phyloP scores from a whole-genome alignment of 768 basidiomycete genomes.

The Agrocybe praecox region DNA sequence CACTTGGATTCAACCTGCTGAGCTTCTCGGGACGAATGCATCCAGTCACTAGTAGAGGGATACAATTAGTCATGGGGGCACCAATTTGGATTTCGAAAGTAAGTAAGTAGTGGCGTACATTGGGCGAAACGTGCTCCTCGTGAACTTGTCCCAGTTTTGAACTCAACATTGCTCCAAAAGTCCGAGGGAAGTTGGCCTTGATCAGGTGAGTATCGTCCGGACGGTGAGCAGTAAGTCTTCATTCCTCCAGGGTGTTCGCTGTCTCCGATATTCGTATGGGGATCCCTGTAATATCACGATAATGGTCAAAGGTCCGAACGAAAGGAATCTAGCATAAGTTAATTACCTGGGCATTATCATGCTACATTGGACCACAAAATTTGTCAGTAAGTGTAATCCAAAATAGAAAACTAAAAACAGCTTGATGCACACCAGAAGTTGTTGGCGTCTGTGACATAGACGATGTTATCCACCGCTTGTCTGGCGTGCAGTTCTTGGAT shows the following conservation, averaged over 20 bases:
- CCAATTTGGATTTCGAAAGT: too few relatives aligned
- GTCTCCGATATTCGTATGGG: slow-evolving; percentile 58
- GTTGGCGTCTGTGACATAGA: slow-evolving; percentile 45
- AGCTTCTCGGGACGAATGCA: slow-evolving; percentile 49
- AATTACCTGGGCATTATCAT: slow-evolving; percentile 50
- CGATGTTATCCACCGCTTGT: slow-evolving; percentile 49
- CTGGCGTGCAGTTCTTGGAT: slow-evolving; percentile 14
- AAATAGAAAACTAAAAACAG: background rate
- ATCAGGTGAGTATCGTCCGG: slow-evolving; percentile 37
- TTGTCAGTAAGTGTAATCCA: background rate
- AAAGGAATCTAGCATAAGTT: background rate
- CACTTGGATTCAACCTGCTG: slow-evolving; percentile 44
- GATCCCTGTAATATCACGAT: slow-evolving; percentile 26
- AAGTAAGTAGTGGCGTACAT: too few relatives aligned
- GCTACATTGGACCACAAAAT: slow-evolving; percentile 18
- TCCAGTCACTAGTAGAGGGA: slow-evolving; percentile 46
- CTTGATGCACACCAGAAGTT: slow-evolving; percentile 47
- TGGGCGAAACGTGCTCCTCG: slow-evolving; percentile 46
- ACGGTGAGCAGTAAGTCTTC: slow-evolving; percentile 55
- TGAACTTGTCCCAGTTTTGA: slow-evolving; percentile 44
- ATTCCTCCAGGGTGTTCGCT: slow-evolving; percentile 56
- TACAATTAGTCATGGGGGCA: too few relatives aligned
- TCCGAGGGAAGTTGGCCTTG: slow-evolving; percentile 49
- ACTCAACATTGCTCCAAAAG: slow-evolving; percentile 55
- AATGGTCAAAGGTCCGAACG: background rate